Conservation (phyloP, 345 rosid genomes). For the Lepidium africanum region DNA sequence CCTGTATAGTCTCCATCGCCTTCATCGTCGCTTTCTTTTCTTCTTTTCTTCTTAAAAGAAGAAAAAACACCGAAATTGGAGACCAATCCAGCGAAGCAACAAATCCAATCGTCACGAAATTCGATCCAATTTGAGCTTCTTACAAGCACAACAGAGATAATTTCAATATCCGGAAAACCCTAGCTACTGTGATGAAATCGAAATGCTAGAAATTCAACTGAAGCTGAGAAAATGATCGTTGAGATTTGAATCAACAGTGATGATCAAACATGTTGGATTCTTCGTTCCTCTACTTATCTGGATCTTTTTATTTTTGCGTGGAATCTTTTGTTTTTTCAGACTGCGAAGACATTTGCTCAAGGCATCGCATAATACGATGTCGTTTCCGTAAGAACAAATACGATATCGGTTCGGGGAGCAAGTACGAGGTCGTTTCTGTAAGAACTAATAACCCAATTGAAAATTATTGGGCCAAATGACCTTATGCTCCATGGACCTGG, state of each 20-base stretch:
- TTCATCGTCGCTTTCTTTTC: constrained; percentile 32
- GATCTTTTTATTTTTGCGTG: background rate
- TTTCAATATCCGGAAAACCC: background rate
- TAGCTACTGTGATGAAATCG: constrained; percentile 1
- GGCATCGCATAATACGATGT: constrained; percentile 5
- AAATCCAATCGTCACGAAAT: background rate
- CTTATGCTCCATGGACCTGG: no score
- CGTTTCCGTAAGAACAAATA: background rate
- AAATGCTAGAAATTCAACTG: background rate
- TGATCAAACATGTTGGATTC: constrained; percentile 21
- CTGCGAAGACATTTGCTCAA: background rate
- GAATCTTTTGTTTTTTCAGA: background rate
- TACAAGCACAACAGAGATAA: background rate
- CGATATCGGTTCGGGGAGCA: no score
- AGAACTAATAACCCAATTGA: no score
- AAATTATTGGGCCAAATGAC: no score
- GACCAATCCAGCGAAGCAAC: background rate
- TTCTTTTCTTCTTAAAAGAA: background rate
- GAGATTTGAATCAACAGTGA: constrained; percentile 17
- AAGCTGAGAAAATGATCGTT: background rate
- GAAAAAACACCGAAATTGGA: background rate
- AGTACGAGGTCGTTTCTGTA: no score
- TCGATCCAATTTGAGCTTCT: constrained; percentile 5
- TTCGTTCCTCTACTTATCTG: constrained; percentile 1
- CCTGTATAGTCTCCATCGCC: constrained; percentile 80